Percentiles rank a stretch among this genome's conserved stretches.
These are phyloP conservation scores for Casaregolazyma lundiana DNA, from an alignment of 1,139 yeast species.

Conservation along the genomic window DNA sequence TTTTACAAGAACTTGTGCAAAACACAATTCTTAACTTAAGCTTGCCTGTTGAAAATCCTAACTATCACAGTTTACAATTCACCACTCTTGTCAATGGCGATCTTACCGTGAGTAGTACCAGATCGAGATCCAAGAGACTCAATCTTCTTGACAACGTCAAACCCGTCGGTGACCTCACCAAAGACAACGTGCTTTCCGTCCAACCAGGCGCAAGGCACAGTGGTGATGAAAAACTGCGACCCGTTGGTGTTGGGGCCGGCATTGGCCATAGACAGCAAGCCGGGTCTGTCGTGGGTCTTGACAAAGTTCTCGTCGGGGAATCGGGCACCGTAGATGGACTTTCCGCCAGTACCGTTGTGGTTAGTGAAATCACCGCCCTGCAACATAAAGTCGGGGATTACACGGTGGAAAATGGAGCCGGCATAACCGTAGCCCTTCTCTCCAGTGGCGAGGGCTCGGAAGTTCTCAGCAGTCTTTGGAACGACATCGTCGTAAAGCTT, in stretches of 20 bases:
- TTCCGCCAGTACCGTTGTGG: conserved; percentile 93
- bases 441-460: conserved; percentile 65
- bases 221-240: conserved; percentile 92
- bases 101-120: conserved; percentile 77
- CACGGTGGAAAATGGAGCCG: conserved; percentile 86
- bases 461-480: conserved; percentile 88
- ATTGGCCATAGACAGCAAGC: conserved; percentile 91
- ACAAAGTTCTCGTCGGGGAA: conserved; percentile 86
- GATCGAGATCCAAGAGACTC: conserved; percentile 77
- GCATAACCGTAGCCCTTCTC: conserved; percentile 83
- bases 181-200: conserved; percentile 95
- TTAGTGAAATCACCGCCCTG: conserved; percentile 97
- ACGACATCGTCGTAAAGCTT: conserved; percentile 84
- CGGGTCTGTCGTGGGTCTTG: conserved; percentile 72
- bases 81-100: conserved; percentile 81
- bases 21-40: background rate
- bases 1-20: background rate
- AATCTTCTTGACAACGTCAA: conserved; percentile 66
- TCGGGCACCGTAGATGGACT: conserved; percentile 85
- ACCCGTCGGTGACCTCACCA: conserved; percentile 88
- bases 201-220: conserved; percentile 85
- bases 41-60: background rate
- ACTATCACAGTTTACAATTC: conserved; percentile 50
- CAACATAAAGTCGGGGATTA: conserved; percentile 89
- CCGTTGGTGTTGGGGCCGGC: conserved; percentile 97